Base-by-base conservation (phyloP, 2,329 filamentous ascomycete genomes). In the Magnaporthiopsis incrustans region DNA sequence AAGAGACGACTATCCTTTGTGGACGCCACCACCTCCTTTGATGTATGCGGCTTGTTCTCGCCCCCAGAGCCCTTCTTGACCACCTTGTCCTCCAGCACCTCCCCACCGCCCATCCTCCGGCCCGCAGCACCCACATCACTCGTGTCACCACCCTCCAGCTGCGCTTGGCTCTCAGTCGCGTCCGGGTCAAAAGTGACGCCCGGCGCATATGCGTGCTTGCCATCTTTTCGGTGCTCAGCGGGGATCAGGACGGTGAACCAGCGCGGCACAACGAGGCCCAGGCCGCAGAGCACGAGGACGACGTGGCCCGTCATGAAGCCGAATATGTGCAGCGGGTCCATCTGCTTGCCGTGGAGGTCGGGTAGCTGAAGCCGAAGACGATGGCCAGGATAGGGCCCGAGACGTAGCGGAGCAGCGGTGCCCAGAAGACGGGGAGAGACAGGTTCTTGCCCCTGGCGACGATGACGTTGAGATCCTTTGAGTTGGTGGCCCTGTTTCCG, bases 181-280 rank as follows among this genome's bases (percentile, higher is more conserved):
- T 56, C 60, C 18, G 38, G 38, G 15, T 50, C 62, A 25, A 59
- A 30, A 1, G 53, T 57, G 14, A 59, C 33, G 14, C 62, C 33
- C 10, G 62, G 62, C 6, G 62, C 62, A 26, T 63, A 63, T 2
- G n/a, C 56, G 62, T 59, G 56, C 33, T 53, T 53, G n/a, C 62
- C 62, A 26, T 85, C 82, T 10, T 72, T 71, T 0, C 76, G 73
- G 1, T 83, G 77, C 3, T 75, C 68, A 0, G 75, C 68, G 0
- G 83, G 82, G 44, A 86, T 79, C 44, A 86, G 78, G 4, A 78
- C 71, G 67, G 83, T 77, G 67, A 81, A 84, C 72, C 82, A 86
- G 12, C 81, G 75, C 3, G 84, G 84, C 35, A 83, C 70, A 6
- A 84, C 72, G 57, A 83, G 77, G 7, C 82, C 82, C 1, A 78